A percentile compares a stretch with the other conserved stretches of the same genome.
These are phyloP conservation scores for Coemansia interrupta DNA, from an alignment of 192 early-diverging fungal genomes.

Conservation along the genomic window DNA sequence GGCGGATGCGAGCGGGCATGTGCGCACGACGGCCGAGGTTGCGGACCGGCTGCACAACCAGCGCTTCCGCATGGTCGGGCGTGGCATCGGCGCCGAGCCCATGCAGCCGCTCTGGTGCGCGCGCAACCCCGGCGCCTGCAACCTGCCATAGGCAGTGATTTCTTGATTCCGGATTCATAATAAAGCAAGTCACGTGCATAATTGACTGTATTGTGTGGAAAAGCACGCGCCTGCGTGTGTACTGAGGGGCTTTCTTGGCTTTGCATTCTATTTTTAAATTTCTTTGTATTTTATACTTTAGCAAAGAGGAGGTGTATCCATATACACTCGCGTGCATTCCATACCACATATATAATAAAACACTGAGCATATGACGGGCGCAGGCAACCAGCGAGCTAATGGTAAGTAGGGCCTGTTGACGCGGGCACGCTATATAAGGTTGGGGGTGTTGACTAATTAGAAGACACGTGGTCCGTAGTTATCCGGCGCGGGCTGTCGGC, in stretches of 20 bases:
- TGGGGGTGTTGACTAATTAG: neutral
- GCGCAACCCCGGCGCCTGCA: slow-evolving; percentile 55
- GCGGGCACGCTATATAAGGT: neutral
- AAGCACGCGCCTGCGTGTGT: neutral
- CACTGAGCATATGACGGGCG: slow-evolving; percentile 14
- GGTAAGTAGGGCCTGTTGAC: slow-evolving; percentile 12
- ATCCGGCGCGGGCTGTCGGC: slow-evolving; percentile 24
- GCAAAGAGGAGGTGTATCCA: no score
- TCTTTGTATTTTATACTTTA: no score
- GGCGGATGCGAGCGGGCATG: slow-evolving; percentile 48
- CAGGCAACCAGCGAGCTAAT: slow-evolving; percentile 30
- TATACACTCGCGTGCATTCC: neutral
- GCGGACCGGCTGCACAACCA: slow-evolving; percentile 65
- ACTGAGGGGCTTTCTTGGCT: neutral
- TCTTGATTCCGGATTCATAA: neutral
- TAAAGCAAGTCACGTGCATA: slow-evolving; percentile 1
- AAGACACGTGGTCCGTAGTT: slow-evolving; percentile 1
- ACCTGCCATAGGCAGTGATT: slow-evolving; percentile 14
- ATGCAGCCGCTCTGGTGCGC: slow-evolving; percentile 76
- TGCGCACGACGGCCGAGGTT: slow-evolving; percentile 59
- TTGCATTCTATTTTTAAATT: no score
- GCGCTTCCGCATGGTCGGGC: slow-evolving; percentile 65
- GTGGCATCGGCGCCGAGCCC: slow-evolving; percentile 65
- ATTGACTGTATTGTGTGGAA: no score
- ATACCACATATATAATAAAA: neutral